Conservation (phyloP, 305 asterid genomes). For the Lippia alba region DNA sequence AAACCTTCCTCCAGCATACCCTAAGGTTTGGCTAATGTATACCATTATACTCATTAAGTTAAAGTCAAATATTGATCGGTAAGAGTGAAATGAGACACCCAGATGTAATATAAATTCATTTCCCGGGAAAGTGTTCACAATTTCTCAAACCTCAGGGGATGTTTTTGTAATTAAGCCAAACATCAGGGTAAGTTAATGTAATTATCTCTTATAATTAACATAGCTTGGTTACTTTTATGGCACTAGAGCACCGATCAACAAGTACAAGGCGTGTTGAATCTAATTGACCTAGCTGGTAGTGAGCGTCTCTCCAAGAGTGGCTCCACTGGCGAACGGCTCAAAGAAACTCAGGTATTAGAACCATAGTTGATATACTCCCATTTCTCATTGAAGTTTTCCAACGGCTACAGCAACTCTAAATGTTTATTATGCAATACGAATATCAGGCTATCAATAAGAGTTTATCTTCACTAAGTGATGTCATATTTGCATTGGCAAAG, state of each 20-base stretch:
- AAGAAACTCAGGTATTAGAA: constrained; percentile 87
- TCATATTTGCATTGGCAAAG: constrained; percentile 93
- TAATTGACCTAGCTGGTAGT: constrained; percentile 98
- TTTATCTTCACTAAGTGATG: constrained; percentile 89
- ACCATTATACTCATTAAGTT: too few species aligned
- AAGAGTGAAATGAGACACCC: too few species aligned
- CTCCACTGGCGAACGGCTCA: constrained; percentile 90
- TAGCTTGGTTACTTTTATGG: constrained; percentile 8
- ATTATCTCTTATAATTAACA: too few species aligned
- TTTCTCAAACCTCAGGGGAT: too few species aligned
- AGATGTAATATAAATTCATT: too few species aligned
- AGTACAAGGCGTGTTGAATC: constrained; percentile 89
- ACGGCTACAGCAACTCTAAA: constrained; percentile 5
- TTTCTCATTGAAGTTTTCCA: constrained; percentile 5
- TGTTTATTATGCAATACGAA: not conserved
- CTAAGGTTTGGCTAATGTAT: too few species aligned
- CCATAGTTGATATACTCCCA: not conserved
- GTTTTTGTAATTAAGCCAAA: too few species aligned
- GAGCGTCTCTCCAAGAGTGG: constrained; percentile 98
- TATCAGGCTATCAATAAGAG: constrained; percentile 93
- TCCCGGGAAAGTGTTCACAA: too few species aligned
- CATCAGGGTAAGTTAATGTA: too few species aligned
- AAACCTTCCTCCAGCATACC: too few species aligned
- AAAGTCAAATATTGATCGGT: too few species aligned
- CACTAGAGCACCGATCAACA: constrained; percentile 87